Base-by-base conservation (phyloP, 345 rosid genomes). In the Ceriops decandra region DNA sequence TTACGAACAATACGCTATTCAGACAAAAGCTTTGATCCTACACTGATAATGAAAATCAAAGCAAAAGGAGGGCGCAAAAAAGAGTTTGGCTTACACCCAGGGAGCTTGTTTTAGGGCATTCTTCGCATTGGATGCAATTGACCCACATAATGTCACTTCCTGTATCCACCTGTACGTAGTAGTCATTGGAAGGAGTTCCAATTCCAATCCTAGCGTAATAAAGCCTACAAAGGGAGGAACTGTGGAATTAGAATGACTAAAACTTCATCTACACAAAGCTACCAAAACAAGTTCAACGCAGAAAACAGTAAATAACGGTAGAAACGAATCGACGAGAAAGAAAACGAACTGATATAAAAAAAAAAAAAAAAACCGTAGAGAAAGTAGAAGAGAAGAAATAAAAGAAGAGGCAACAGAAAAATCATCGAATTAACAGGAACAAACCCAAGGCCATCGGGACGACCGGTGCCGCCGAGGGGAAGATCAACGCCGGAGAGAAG, bases 131-230 rank as follows among this genome's bases (percentile, higher is more conserved):
- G 22, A 87, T 87, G 62, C 98, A 91, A 79, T 95, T 95, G 5
- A 95, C 98, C 99, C 99, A 95, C 95, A 90, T 90, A 42, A 90
- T 79, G 73, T 95, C 99, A 75, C 97, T 95, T 9, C 99, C 99
- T 16, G 99, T 95, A 73, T 95, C 99, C 0, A 95, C 88, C 79
- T 95, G 98, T 24, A 95, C 90, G 70, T 90, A 95, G 78, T 91
- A 95, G 83, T 86, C 86, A 88, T 87, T 95, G 0, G 93, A 63
- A 72, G 99, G 99, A 7, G 91, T 86, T 67, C 99, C 99, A 68
- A 95, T 88, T 36, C 90, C 99, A 66, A 95, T 86, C 75, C 82
- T 90, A 5, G 97, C 96, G 72, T 88, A 91, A 69, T 95, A 95
- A 52, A 95, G 85, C 85, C 99, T 95, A 70, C 63, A 61, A 10